phyloP scores from a whole-genome alignment of 164 flowering plant species.

The Dillenia turbinata region DNA sequence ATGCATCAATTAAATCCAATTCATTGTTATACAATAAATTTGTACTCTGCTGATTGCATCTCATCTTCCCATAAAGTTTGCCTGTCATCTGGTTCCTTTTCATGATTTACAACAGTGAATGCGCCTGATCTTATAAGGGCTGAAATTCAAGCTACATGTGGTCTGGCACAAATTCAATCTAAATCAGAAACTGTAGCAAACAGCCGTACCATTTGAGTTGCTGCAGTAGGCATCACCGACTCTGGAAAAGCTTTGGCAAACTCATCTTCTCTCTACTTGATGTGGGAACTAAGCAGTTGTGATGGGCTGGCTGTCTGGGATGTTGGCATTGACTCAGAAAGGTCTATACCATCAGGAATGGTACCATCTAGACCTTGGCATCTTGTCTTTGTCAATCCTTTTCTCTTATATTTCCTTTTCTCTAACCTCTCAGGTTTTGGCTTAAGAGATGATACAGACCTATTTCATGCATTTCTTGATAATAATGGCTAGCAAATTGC shows the following conservation, averaged over 20 bases:
- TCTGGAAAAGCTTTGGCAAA: conserved; percentile 88
- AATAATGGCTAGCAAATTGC: too few species aligned
- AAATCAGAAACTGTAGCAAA: conserved; percentile 80
- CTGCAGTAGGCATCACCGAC: conserved; percentile 76
- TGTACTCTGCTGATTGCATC: background rate
- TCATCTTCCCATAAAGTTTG: background rate
- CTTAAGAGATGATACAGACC: too few species aligned
- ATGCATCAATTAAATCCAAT: background rate
- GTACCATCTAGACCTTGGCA: conserved; percentile 19
- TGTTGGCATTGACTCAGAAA: conserved; percentile 25
- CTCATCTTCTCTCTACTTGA: conserved; percentile 76
- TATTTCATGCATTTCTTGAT: too few species aligned
- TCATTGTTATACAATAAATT: background rate
- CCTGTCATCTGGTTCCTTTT: background rate
- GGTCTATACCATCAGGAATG: conserved; percentile 55
- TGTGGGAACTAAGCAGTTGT: conserved; percentile 70
- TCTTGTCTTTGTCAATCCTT: background rate
- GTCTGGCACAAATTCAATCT: conserved; percentile 40
- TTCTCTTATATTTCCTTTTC: background rate
- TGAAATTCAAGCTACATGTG: conserved; percentile 61
- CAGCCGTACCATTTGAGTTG: conserved; percentile 69
- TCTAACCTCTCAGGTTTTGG: background rate
- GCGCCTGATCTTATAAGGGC: conserved; percentile 36
- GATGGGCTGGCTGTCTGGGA: conserved; percentile 64
- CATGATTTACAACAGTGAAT: conserved; percentile 43